Conservation (phyloP, 108 stramenopile genomes). For the Fragilaria crotonensis region DNA sequence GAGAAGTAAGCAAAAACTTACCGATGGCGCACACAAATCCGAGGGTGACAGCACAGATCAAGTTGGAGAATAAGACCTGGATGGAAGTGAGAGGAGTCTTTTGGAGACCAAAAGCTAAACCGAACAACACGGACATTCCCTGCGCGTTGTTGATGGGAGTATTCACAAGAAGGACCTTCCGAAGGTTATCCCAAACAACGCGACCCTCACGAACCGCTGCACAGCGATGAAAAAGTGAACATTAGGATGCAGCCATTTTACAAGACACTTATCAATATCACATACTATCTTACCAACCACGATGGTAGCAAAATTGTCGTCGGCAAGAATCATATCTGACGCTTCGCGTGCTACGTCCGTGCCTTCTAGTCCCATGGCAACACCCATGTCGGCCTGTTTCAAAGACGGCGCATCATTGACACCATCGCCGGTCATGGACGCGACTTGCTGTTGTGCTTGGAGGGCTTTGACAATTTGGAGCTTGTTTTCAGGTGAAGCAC, state of each 20-base stretch:
- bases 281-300: too few relatives aligned
- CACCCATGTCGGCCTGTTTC: slow-evolving; percentile 98
- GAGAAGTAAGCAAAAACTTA: too few relatives aligned
- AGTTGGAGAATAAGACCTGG: slow-evolving; percentile 83
- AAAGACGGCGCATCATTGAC: slow-evolving; percentile 98
- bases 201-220: slow-evolving; percentile 65
- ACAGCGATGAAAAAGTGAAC: too few relatives aligned
- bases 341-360: slow-evolving; percentile 95
- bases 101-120: slow-evolving; percentile 51
- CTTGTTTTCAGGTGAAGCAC: slow-evolving; percentile 81
- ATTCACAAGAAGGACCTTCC: slow-evolving; percentile 76
- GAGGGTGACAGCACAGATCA: slow-evolving; percentile 84
- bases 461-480: slow-evolving; percentile 90
- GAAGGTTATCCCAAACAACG: slow-evolving; percentile 84
- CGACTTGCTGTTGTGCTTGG: slow-evolving; percentile 79
- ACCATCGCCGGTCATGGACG: slow-evolving; percentile 98
- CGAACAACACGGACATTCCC: slow-evolving; percentile 72
- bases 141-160: slow-evolving; percentile 88
- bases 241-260: too few relatives aligned
- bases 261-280: too few relatives aligned
- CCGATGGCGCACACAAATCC: slow-evolving; percentile 77
- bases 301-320: slow-evolving; percentile 99
- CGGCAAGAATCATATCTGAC: slow-evolving; percentile 94
- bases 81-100: slow-evolving; percentile 60
- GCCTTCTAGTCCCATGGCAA: slow-evolving; percentile 98